Evolutionary conservation across 257 asterid genomes (phyloP).

Genomic region (Capsicum chinense): DNA sequence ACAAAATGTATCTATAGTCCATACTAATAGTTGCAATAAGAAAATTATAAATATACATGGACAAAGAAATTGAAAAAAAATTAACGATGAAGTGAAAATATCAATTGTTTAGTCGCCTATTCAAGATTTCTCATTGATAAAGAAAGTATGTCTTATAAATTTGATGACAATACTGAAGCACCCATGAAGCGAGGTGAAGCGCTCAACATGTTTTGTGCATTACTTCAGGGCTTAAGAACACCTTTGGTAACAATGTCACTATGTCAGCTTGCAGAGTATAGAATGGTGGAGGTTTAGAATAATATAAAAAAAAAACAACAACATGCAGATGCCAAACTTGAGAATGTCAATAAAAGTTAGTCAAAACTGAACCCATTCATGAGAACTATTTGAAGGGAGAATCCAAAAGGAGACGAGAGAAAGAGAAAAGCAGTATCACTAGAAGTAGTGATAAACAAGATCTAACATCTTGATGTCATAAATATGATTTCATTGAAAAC

Average conservation of each 20-base stretch:
- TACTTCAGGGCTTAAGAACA: too few relatives aligned
- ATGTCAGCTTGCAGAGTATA: neutral
- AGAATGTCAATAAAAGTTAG: neutral
- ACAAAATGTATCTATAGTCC: too few relatives aligned
- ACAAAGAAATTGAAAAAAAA: too few relatives aligned
- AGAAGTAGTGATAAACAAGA: neutral
- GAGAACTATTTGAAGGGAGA: neutral
- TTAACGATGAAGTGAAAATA: too few relatives aligned
- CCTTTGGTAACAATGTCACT: neutral
- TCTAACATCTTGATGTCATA: slow-evolving; percentile 2
- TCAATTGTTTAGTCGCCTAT: too few relatives aligned
- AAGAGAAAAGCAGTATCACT: neutral
- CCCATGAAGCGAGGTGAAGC: too few relatives aligned
- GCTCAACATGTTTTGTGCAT: too few relatives aligned
- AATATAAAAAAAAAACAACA: neutral
- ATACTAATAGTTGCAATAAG: too few relatives aligned
- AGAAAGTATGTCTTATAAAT: too few relatives aligned
- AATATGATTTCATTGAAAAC: neutral
- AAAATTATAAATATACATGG: too few relatives aligned
- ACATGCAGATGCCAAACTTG: neutral
- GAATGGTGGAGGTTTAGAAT: neutral
- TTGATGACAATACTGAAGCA: too few relatives aligned
- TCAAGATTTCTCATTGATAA: too few relatives aligned
- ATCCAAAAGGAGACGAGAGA: neutral
- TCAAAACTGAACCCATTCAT: slow-evolving; percentile 2